phyloP scores from a whole-genome alignment of 2,329 filamentous ascomycete genomes.

The Fusarium sp. region DNA sequence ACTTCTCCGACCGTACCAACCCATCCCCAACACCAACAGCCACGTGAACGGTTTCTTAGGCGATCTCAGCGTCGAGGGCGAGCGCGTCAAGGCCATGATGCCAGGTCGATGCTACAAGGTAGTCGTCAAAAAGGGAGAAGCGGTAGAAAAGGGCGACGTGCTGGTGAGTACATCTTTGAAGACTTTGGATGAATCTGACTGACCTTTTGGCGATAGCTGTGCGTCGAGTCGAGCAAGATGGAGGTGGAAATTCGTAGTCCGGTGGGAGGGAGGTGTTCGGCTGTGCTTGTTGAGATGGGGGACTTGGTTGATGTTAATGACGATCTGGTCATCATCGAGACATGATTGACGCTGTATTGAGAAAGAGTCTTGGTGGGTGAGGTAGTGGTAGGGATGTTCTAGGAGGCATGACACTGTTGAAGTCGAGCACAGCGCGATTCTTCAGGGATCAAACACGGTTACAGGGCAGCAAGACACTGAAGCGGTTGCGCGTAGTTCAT shows the following conservation, averaged over 20 bases:
- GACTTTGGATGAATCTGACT: background rate
- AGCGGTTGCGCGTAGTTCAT: background rate
- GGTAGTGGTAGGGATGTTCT: background rate
- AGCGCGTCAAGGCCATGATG: constrained; percentile 45
- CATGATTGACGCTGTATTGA: background rate
- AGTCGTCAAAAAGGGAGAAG: constrained; percentile 38
- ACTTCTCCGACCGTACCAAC: constrained; percentile 40
- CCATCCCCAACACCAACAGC: constrained; percentile 1
- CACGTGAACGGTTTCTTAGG: background rate
- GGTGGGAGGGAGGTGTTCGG: constrained; percentile 38
- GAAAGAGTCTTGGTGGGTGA: background rate
- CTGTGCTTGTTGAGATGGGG: constrained; percentile 41
- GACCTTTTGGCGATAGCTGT: constrained; percentile 33
- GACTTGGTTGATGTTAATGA: constrained; percentile 45
- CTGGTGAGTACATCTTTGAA: constrained; percentile 34
- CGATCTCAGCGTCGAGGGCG: constrained; percentile 23
- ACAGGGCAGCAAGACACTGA: background rate
- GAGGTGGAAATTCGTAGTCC: constrained; percentile 49
- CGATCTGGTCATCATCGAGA: constrained; percentile 41
- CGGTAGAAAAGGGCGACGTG: constrained; percentile 43
- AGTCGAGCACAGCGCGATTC: background rate
- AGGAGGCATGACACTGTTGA: background rate
- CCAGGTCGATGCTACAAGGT: constrained; percentile 50
- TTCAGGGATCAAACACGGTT: background rate
- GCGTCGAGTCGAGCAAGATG: constrained; percentile 53